Percentiles rank a stretch among this genome's conserved stretches.
Conservation (phyloP, 140 eudicot genomes). For the Flaveria floridana region DNA sequence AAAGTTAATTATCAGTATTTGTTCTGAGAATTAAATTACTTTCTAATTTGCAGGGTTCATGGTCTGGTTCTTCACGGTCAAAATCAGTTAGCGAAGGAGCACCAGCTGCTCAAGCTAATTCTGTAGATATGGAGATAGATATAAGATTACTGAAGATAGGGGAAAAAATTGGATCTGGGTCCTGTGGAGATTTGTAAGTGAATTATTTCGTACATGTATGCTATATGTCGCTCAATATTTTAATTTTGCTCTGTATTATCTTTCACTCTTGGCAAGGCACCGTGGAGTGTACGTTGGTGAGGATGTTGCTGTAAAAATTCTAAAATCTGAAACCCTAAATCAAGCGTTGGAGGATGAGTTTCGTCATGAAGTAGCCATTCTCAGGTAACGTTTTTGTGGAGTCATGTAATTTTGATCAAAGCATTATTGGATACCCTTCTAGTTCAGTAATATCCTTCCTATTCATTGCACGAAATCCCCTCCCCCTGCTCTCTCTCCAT, state of each 20-base stretch:
- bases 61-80: conserved; percentile 70
- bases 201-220: conserved; percentile 9
- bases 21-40: conserved; percentile 8
- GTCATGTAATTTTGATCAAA: conserved; percentile 9
- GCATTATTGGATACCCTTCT: neutral
- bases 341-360: conserved; percentile 76
- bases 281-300: conserved; percentile 78
- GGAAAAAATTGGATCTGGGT: conserved; percentile 71
- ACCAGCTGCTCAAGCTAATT: conserved; percentile 35
- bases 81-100: conserved; percentile 48
- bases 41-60: conserved; percentile 49
- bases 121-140: conserved; percentile 75
- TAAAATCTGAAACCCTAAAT: conserved; percentile 63
- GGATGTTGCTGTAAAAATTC: conserved; percentile 86
- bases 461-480: too few relatives aligned
- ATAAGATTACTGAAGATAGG: conserved; percentile 60
- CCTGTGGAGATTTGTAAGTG: conserved; percentile 88
- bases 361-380: conserved; percentile 71
- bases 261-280: conserved; percentile 50
- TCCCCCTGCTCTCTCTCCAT: too few relatives aligned
- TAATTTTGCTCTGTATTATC: conserved; percentile 5
- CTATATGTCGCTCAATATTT: neutral
- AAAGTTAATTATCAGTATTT: conserved; percentile 17
- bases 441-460: too few relatives aligned
- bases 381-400: conserved; percentile 50